These are phyloP conservation scores for Russula sp. DNA, from an alignment of 768 basidiomycete genomes.

Conservation along the genomic window DNA sequence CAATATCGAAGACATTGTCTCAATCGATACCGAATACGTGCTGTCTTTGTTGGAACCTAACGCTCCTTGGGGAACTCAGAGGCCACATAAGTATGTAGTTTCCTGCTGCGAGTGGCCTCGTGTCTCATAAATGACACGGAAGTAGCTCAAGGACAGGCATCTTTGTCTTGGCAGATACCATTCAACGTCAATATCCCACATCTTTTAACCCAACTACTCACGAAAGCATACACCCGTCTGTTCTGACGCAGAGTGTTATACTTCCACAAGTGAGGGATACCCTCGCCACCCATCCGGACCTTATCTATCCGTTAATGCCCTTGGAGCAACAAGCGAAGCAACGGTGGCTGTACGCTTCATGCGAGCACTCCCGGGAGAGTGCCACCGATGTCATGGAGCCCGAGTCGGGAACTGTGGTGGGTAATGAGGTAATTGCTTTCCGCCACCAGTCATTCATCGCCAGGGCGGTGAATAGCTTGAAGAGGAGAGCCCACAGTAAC, in stretches of 20 bases:
- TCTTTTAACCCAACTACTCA: constrained; percentile 6
- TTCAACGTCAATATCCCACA: constrained; percentile 7
- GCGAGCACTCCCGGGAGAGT: not conserved
- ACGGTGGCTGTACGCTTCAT: not conserved
- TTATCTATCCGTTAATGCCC: constrained; percentile 7
- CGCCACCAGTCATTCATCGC: not conserved
- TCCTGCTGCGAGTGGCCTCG: not conserved
- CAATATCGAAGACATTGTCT: constrained; percentile 47
- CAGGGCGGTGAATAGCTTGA: not conserved
- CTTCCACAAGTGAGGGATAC: not conserved
- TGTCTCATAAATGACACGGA: not conserved
- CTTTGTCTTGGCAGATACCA: constrained; percentile 3
- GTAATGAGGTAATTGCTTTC: not conserved
- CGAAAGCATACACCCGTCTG: constrained; percentile 15
- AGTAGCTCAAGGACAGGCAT: constrained; percentile 34
- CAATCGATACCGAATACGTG: constrained; percentile 50
- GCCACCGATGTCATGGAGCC: not conserved
- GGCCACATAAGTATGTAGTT: constrained; percentile 48
- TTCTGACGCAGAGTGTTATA: constrained; percentile 11
- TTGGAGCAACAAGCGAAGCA: constrained; percentile 9
- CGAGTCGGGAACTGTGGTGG: not conserved
- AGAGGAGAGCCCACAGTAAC: not conserved
- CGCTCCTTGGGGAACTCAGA: constrained; percentile 52
- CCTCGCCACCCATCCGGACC: constrained; percentile 6
- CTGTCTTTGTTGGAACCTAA: constrained; percentile 42